These are phyloP conservation scores for Carnegiea gigantea DNA, from an alignment of 179 eudicot species.

Conservation along the genomic window DNA sequence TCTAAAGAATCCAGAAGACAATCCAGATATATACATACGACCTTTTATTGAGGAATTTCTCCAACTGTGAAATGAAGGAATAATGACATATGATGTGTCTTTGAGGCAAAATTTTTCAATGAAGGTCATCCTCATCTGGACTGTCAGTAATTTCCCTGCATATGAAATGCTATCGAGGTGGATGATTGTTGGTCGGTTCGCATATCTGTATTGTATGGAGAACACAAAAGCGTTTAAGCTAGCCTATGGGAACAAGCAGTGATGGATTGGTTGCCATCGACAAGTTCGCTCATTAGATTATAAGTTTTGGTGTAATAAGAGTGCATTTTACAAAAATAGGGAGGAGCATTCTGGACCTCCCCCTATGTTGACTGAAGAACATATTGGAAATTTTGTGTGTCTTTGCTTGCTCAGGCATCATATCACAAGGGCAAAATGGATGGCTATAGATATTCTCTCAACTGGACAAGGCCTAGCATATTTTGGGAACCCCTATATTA, in stretches of 20 bases:
- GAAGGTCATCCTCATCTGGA: background rate
- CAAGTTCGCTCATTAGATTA: too few species aligned
- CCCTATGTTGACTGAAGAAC: too few species aligned
- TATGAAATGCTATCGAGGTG: background rate
- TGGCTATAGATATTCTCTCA: too few species aligned
- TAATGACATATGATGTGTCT: background rate
- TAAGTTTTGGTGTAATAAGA: too few species aligned
- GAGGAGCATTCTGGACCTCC: too few species aligned
- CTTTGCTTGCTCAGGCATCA: too few species aligned
- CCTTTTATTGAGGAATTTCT: background rate
- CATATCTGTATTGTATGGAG: background rate
- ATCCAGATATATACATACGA: background rate
- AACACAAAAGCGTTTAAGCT: background rate
- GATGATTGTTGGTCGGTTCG: background rate
- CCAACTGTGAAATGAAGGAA: background rate
- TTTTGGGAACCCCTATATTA: too few species aligned
- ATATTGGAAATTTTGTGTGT: too few species aligned
- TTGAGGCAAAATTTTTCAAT: background rate
- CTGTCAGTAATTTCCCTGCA: background rate
- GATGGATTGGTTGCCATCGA: too few species aligned
- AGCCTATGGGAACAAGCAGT: background rate
- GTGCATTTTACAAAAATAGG: too few species aligned
- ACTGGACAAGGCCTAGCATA: too few species aligned
- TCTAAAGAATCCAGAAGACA: background rate
- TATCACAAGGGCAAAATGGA: too few species aligned